These are phyloP conservation scores for Suhomyces bokatorum DNA, from an alignment of 1,139 yeast species.

Conservation along the genomic window DNA sequence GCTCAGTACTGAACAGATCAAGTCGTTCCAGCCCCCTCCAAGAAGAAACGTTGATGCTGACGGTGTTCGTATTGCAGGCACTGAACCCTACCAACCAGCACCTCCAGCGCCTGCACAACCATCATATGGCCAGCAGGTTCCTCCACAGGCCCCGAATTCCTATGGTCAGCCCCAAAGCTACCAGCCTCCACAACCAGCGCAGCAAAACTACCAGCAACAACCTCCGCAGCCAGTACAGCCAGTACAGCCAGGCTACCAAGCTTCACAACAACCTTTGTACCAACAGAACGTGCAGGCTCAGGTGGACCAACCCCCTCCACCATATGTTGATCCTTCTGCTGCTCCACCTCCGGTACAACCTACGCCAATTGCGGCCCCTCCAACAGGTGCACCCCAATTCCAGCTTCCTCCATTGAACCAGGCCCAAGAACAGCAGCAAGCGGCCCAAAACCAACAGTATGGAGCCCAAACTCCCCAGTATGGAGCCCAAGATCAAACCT, in stretches of 20 bases:
- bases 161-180: constrained; percentile 5
- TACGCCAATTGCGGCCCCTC: background rate
- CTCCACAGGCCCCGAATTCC: background rate
- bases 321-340: background rate
- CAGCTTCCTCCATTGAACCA: background rate
- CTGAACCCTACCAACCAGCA: constrained; percentile 11
- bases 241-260: background rate
- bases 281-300: background rate
- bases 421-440: background rate
- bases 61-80: constrained; percentile 10
- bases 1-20: constrained; percentile 36
- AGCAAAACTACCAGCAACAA: background rate
- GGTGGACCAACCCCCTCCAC: background rate
- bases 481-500: background rate
- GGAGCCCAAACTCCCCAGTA: background rate
- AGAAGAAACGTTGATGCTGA: constrained; percentile 22
- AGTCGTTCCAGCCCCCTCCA: constrained; percentile 57
- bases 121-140: background rate
- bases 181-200: constrained; percentile 2
- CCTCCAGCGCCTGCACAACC: constrained; percentile 6
- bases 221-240: background rate
- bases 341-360: no score
- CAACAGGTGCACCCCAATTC: background rate
- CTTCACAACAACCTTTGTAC: no score
- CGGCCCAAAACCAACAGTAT: background rate